Percentiles rank a stretch among this genome's conserved stretches.
Evolutionary conservation across 805 yeast genomes (phyloP).

Genomic region (Huiozyma sinensis): DNA sequence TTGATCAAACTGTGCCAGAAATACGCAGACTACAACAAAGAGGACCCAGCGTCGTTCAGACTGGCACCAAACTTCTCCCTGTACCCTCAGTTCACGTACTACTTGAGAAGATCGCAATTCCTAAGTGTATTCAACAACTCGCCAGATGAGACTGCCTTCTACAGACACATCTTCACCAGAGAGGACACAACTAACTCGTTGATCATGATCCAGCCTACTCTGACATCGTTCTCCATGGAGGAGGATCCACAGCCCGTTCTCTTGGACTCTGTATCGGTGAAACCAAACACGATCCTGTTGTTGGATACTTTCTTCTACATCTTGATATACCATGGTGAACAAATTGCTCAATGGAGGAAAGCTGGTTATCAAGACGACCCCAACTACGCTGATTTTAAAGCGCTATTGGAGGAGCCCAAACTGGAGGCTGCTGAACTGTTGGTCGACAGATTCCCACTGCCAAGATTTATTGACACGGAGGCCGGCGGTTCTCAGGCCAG

Average conservation of each 20-base stretch:
- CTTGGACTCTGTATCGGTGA: conserved; percentile 84
- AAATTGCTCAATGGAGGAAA: conserved; percentile 93
- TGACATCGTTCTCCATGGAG: conserved; percentile 74
- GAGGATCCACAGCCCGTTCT: conserved; percentile 86
- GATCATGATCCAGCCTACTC: conserved; percentile 96
- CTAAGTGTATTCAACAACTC: conserved; percentile 94
- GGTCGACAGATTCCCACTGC: conserved; percentile 92
- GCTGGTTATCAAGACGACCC: conserved; percentile 88
- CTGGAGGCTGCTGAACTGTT: conserved; percentile 86
- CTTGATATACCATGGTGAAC: conserved; percentile 88
- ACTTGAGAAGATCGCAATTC: conserved; percentile 91
- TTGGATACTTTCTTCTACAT: conserved; percentile 96
- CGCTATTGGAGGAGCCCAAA: conserved; percentile 78
- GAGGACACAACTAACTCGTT: conserved; percentile 89
- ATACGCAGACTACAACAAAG: conserved; percentile 87
- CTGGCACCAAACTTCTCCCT: conserved; percentile 73
- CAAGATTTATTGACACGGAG: conserved; percentile 93
- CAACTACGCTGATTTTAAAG: conserved; percentile 81
- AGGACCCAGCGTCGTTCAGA: conserved; percentile 72
- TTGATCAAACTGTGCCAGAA: conserved; percentile 82
- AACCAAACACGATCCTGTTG: conserved; percentile 75
- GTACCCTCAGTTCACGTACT: conserved; percentile 93
- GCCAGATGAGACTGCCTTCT: conserved; percentile 97
- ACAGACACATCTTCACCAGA: conserved; percentile 81
- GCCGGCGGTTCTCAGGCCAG: conserved; percentile 99